Evolutionary conservation across 2,329 filamentous ascomycete genomes (phyloP), one percentile per base, ranked within the genome.

Genomic region (Sporothrix curviconia): DNA sequence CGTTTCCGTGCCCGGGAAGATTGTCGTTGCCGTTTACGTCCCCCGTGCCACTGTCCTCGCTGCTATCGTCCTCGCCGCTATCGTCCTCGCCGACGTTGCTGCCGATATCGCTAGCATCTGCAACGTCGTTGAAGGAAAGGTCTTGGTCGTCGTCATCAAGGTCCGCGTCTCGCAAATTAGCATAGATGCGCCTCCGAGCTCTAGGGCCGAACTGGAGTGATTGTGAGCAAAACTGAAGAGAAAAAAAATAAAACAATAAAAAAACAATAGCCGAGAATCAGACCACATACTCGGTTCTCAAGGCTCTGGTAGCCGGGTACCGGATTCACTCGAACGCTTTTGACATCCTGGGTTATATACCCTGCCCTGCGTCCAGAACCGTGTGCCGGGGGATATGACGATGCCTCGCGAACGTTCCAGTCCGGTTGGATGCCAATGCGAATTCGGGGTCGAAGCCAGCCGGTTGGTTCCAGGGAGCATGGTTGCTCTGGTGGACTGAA

Each of bases 241-340:
- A 44, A n/a, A 42, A 25, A 22, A n/a, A 24, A 24, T 22, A 28
- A 37, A n/a, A 22, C 39, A 7, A 30, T 8, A 7, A 59, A 32
- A 32, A 6, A 32, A 32, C 28, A 32, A 11, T 11, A n/a, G n/a
- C n/a, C n/a, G n/a, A n/a, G n/a, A n/a, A n/a, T n/a, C n/a, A n/a
- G n/a, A n/a, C n/a, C n/a, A n/a, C 67, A 44, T 57, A 69, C 68
- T 30, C 68, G 60, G 46, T 58, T 63, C 36, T 65, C 65, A 7
- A 63, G 54, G 0, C 64, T 65, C 56, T 69, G 68, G 12, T 69
- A 61, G 54, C 65, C 65, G 28, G 64, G 64, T 0, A 59, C 58
- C n/a, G 57, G 61, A 37, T 60, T 60, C 34, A 70, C 62, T 24
- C 62, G 64, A 43, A 69, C 60, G 37, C 62, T 56, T n/a, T 56